A percentile compares a stretch with the other conserved stretches of the same genome.
phyloP scores from a whole-genome alignment of 305 asterid genomes.

The Solanum hybrid region DNA sequence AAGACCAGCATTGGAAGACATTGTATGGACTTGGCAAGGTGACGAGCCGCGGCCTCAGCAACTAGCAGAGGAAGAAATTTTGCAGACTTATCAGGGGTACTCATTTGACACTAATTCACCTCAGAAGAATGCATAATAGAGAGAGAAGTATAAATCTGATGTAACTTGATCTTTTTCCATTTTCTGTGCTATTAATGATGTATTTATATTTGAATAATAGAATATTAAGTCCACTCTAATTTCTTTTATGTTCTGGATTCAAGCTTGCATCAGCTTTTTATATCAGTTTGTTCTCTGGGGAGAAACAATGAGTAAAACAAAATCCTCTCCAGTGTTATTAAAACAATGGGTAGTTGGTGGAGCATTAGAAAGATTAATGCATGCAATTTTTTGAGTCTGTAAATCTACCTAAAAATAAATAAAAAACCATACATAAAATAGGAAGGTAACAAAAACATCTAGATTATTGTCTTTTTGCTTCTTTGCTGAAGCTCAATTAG shows the following conservation, averaged over 20 bases:
- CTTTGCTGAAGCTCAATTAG: background rate
- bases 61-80: constrained; percentile 15
- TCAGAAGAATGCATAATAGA: constrained; percentile 11
- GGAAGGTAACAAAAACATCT: too few species aligned
- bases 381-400: too few species aligned
- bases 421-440: too few species aligned
- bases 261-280: background rate
- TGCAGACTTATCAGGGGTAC: constrained; percentile 1
- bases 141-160: background rate
- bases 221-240: background rate
- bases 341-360: background rate
- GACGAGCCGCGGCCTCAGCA: constrained; percentile 22
- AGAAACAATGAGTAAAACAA: background rate
- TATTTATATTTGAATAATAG: background rate
- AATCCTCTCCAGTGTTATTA: background rate
- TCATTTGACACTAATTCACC: constrained; percentile 7
- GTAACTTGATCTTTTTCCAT: background rate
- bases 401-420: too few species aligned
- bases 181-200: background rate
- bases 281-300: background rate
- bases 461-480: too few species aligned
- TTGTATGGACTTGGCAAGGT: constrained; percentile 85
- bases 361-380: background rate
- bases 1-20: constrained; percentile 56
- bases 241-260: background rate